phyloP scores from a whole-genome alignment of 768 basidiomycete genomes.

The Boletus sp. region DNA sequence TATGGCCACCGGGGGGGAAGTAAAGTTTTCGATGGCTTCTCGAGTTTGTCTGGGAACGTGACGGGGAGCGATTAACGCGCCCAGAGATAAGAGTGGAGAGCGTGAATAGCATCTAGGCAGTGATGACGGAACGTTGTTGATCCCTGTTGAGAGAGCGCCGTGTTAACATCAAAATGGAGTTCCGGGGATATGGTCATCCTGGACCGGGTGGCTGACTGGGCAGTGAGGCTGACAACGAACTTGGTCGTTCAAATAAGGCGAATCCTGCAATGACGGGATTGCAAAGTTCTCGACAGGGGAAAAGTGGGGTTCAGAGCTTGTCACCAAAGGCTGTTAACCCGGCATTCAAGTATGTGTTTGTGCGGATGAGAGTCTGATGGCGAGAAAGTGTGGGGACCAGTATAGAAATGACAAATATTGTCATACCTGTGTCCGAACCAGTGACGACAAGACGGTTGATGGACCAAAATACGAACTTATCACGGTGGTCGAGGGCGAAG shows the following conservation, averaged over 20 bases:
- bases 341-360: not conserved
- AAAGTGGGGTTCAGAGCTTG: too few relatives aligned
- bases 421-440: not conserved
- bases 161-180: not conserved
- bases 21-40: conserved; percentile 3
- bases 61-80: not conserved
- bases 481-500: not conserved
- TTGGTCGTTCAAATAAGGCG: too few relatives aligned
- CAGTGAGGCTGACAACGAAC: conserved; percentile 4
- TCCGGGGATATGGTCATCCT: not conserved
- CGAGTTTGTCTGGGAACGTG: not conserved
- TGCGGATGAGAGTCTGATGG: not conserved
- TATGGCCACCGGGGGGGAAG: conserved; percentile 12
- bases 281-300: not conserved
- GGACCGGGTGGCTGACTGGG: conserved; percentile 6
- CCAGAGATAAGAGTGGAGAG: conserved; percentile 3
- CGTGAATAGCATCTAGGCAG: conserved; percentile 11
- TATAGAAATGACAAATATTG: not conserved
- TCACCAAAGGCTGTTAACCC: not conserved
- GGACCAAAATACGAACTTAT: not conserved
- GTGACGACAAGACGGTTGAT: not conserved
- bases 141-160: not conserved
- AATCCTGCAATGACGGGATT: too few relatives aligned
- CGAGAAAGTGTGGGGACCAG: not conserved
- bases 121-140: conserved; percentile 3